Base-by-base conservation (phyloP, 176 grass and related monocot genomes). In the Raddia guianensis region DNA sequence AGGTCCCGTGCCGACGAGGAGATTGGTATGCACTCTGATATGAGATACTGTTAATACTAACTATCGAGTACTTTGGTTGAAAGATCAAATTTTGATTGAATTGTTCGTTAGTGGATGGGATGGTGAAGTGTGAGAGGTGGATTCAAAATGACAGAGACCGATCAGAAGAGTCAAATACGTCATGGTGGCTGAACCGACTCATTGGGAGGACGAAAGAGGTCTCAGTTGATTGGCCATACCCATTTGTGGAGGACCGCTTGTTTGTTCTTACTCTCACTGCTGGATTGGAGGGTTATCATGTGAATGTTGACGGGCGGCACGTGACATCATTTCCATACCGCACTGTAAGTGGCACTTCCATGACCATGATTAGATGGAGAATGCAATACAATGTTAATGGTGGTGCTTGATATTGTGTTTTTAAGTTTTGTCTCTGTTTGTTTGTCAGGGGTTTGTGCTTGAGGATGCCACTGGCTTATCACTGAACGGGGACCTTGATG, bases 401-500 rank as follows among this genome's bases (percentile, higher is more conserved):
- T 35, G 72, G 5, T 33, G 45, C 49, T 32, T 43, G 63, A 49
- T 14, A 68, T 48, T 12, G 8, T 70, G 66, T 3, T 63, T 67
- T 40, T 40, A 57, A 21, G n/a, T 76, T 84, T 72, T 83, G 69
- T 89, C 74, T 46, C 20, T 75, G 67, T 20, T 73, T 75, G 46
- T n/a, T 75, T 75, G 82, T 3, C 89, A 99, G 97, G 93, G 93
- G 18, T 99, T 99, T 82, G 89, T 79, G 32, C 89, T 99, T 11
- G 97, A 99, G 68, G 97, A 99, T 88, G 97, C 97, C 2, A 99
- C 97, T 73, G 97, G 97, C 66, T 72, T 99, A 82, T 96, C 93
- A 49, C 63, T 99, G 73, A 99, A 89, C 77, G 97, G 97, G 47
- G 97, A 96, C 73, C 76, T 99, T 46, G 93, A 88, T 49, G 85